Evolutionary conservation across 2,329 filamentous ascomycete species (phyloP).

Genomic region (Ophiostoma quercus): DNA sequence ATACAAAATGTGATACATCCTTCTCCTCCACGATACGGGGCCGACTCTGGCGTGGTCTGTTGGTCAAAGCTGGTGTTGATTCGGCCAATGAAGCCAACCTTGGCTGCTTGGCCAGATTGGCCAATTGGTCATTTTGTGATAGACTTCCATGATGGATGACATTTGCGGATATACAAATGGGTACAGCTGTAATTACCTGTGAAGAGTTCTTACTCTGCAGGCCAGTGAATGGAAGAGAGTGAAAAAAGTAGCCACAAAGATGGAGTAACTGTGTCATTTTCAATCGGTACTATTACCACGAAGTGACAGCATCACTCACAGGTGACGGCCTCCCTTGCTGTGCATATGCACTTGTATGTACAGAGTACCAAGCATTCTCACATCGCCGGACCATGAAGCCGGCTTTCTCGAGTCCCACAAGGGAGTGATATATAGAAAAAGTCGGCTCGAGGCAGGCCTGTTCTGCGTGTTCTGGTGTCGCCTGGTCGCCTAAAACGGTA

Average conservation of each 20-base stretch:
- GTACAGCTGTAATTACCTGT: too few relatives aligned
- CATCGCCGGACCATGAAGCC: slow-evolving; percentile 1
- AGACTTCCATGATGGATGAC: neutral
- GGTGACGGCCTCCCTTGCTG: neutral
- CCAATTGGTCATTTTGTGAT: neutral
- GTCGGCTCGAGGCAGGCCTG: neutral
- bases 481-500: neutral
- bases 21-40: slow-evolving; percentile 5
- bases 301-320: neutral
- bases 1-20: slow-evolving; percentile 7
- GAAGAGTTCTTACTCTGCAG: too few relatives aligned
- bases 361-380: neutral
- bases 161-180: neutral
- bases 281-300: neutral
- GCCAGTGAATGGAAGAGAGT: too few relatives aligned
- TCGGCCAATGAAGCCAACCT: neutral
- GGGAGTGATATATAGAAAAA: slow-evolving; percentile 4
- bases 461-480: neutral
- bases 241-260: too few relatives aligned
- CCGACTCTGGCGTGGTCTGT: neutral
- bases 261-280: neutral
- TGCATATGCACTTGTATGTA: neutral
- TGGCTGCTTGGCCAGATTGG: neutral
- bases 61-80: neutral
- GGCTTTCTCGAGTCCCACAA: neutral